Percentiles rank a stretch among this genome's conserved stretches.
phyloP scores from a whole-genome alignment of 2,329 filamentous ascomycete genomes.

The Talaromyces piceae region DNA sequence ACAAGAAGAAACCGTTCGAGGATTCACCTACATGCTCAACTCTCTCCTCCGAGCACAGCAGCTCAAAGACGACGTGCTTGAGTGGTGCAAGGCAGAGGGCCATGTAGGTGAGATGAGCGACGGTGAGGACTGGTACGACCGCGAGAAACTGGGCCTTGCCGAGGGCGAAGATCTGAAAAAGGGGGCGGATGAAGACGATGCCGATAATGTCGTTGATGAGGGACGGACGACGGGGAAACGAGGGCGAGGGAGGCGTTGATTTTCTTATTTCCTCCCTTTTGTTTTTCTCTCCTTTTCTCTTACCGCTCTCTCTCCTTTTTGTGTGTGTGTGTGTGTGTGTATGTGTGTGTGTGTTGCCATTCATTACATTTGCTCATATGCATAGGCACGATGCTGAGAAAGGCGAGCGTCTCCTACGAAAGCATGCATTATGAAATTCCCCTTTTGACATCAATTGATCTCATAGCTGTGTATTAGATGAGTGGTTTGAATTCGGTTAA shows the following conservation, averaged over 20 bases:
- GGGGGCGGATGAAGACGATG: slow-evolving; percentile 55
- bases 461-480: neutral
- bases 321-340: no score
- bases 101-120: slow-evolving; percentile 61
- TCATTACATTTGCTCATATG: neutral
- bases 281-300: neutral
- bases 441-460: neutral
- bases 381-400: neutral
- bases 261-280: neutral
- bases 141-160: slow-evolving; percentile 51
- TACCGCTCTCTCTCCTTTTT: no score
- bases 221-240: slow-evolving; percentile 32
- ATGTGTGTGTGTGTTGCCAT: neutral
- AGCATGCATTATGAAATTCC: neutral
- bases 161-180: slow-evolving; percentile 51
- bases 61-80: slow-evolving; percentile 52
- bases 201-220: slow-evolving; percentile 41
- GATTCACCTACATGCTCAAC: slow-evolving; percentile 47
- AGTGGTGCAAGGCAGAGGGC: slow-evolving; percentile 55
- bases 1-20: slow-evolving; percentile 56
- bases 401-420: neutral
- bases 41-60: slow-evolving; percentile 53
- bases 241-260: slow-evolving; percentile 27
- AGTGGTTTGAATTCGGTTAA: neutral
- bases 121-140: slow-evolving; percentile 61